Percentiles rank a stretch among this genome's conserved stretches.
These are phyloP conservation scores for Medicago truncatula DNA, from an alignment of 306 rosid genomes.

Conservation along the genomic window DNA sequence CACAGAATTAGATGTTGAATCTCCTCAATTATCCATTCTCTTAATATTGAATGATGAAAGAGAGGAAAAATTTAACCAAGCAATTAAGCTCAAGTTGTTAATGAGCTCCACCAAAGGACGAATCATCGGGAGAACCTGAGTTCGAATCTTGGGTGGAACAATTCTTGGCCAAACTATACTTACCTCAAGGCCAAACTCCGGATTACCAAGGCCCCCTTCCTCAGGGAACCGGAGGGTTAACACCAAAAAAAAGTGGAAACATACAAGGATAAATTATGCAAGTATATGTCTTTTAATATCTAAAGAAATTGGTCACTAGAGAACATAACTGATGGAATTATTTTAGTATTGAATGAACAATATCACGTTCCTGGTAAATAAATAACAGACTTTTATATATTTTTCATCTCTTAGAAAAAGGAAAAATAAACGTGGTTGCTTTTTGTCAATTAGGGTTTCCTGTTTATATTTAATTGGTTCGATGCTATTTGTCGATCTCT, in stretches of 20 bases:
- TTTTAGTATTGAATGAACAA: not conserved
- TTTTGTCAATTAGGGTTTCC: not conserved
- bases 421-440: not conserved
- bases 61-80: not conserved
- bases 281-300: not conserved
- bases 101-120: no score
- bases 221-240: no score
- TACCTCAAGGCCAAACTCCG: no score
- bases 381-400: not conserved
- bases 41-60: conserved; percentile 17
- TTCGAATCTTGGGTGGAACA: no score
- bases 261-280: not conserved
- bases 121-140: no score
- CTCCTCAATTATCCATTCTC: not conserved
- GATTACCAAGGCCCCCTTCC: no score
- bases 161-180: no score
- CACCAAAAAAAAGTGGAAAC: not conserved
- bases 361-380: not conserved
- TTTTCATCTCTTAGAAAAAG: not conserved
- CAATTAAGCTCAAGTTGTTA: no score
- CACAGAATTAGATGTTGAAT: conserved; percentile 10
- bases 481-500: conserved; percentile 14
- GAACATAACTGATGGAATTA: not conserved
- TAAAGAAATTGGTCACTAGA: not conserved
- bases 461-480: not conserved